A percentile compares a stretch with the other conserved stretches of the same genome.
phyloP scores from a whole-genome alignment of 1,284 basidiomycete genomes.

The Lentinula novae-zelandiae region DNA sequence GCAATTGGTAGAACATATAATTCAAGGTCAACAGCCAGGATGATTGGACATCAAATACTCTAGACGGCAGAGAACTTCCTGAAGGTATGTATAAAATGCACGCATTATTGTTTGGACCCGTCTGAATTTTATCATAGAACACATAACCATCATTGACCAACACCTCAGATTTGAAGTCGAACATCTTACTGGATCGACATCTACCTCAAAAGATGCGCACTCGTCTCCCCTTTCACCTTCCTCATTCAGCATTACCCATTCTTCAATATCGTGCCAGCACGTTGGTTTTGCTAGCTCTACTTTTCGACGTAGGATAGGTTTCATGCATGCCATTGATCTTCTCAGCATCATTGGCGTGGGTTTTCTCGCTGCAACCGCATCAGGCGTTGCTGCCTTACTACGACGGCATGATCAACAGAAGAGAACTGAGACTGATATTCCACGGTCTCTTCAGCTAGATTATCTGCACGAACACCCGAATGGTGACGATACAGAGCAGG shows the following conservation, averaged over 20 bases:
- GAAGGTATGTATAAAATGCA: neutral
- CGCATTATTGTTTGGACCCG: neutral
- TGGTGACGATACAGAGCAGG: neutral
- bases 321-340: conserved; percentile 8
- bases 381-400: conserved; percentile 1
- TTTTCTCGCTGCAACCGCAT: neutral
- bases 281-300: neutral
- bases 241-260: neutral
- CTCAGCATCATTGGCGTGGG: conserved; percentile 4
- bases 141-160: neutral
- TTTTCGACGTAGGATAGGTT: neutral
- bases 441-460: neutral
- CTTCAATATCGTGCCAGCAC: conserved; percentile 1
- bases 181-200: neutral
- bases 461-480: conserved; percentile 3
- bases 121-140: neutral
- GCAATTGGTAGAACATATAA: no score
- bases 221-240: neutral
- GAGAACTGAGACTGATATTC: neutral
- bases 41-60: neutral
- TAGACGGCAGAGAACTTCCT: neutral
- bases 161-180: neutral
- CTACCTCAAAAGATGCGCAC: neutral
- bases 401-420: neutral
- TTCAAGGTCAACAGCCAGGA: neutral